These are phyloP conservation scores for Fraxinus sp. DNA, from an alignment of 305 asterid genomes.

Conservation along the genomic window DNA sequence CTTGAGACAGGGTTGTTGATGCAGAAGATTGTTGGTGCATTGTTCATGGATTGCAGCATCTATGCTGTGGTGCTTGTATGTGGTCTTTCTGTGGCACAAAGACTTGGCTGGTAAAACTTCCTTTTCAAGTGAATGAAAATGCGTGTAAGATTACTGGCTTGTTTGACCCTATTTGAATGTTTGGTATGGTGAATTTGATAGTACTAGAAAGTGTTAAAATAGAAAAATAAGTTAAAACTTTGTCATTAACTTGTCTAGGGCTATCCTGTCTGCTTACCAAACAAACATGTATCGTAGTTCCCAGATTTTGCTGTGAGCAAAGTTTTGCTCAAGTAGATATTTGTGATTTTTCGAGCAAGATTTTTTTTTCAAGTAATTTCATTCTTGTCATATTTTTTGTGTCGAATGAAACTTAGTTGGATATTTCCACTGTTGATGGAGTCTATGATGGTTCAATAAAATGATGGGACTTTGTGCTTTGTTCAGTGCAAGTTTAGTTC, in stretches of 20 bases:
- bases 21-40: constrained; percentile 47
- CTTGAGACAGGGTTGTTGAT: constrained; percentile 50
- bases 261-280: neutral
- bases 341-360: neutral
- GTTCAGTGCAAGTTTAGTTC: neutral
- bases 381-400: neutral
- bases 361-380: neutral
- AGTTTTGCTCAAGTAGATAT: neutral
- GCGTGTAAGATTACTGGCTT: neutral
- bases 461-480: neutral
- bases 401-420: neutral
- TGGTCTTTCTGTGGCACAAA: constrained; percentile 48
- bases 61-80: constrained; percentile 63
- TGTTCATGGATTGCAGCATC: constrained; percentile 67
- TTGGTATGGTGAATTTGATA: neutral
- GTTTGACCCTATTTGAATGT: neutral
- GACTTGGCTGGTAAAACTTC: constrained; percentile 41
- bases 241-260: neutral
- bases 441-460: neutral
- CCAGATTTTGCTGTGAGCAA: neutral
- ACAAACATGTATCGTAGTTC: neutral
- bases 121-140: neutral
- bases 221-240: neutral
- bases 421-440: neutral
- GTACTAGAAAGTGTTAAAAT: neutral